These are phyloP conservation scores for Arthrobotrys iridis DNA, from an alignment of 2,329 filamentous ascomycete species.

Conservation along the genomic window DNA sequence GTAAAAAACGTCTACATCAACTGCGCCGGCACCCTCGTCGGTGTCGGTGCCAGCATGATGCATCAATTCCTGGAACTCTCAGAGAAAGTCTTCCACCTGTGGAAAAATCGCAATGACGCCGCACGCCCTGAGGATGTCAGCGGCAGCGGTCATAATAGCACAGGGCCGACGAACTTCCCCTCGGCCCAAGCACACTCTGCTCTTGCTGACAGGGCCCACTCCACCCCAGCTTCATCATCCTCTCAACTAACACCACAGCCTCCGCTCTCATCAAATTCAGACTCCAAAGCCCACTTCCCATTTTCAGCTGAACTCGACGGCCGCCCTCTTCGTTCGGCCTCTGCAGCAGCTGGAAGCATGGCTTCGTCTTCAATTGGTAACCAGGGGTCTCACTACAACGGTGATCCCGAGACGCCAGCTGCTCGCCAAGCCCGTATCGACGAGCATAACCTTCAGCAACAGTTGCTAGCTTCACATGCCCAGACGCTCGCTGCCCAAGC, in stretches of 20 bases:
- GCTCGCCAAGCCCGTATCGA: constrained; percentile 10
- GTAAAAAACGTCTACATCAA: constrained; percentile 40
- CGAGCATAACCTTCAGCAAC: constrained; percentile 1
- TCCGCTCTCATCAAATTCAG: not conserved
- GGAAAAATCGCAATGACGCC: constrained; percentile 37
- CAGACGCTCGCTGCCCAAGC: constrained; percentile 9
- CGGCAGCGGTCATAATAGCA: not conserved
- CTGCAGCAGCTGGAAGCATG: not conserved
- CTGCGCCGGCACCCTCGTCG: constrained; percentile 37
- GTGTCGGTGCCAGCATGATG: constrained; percentile 18
- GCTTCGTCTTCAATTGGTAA: not conserved
- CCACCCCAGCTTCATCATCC: not conserved
- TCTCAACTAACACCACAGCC: not conserved
- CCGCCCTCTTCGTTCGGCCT: not conserved
- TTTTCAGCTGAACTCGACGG: not conserved
- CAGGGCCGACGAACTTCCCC: not conserved
- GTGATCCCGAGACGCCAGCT: constrained; percentile 6
- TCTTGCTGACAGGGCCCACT: not conserved
- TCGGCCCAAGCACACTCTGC: not conserved
- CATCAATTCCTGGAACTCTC: constrained; percentile 38
- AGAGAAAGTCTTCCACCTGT: constrained; percentile 44
- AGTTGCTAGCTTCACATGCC: constrained; percentile 10
- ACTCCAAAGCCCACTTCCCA: no score
- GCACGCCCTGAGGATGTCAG: constrained; percentile 12
- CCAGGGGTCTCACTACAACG: not conserved